Percentiles rank a stretch among this genome's conserved stretches.
These are phyloP conservation scores for Diplogelasinospora grovesii DNA, from an alignment of 495 filamentous ascomycete genomes.

Conservation along the genomic window DNA sequence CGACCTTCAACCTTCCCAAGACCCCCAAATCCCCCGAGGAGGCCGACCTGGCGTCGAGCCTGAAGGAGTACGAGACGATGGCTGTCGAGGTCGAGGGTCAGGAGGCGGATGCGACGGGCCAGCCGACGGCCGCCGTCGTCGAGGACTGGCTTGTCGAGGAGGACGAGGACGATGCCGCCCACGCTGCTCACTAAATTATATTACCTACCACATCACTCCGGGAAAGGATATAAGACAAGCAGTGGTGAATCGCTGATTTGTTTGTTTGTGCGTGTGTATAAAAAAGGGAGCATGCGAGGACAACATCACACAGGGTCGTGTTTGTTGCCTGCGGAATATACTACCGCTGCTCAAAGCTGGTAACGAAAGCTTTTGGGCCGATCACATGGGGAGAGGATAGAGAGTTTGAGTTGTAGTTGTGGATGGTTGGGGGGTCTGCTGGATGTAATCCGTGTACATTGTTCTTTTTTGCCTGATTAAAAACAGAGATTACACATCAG, in stretches of 20 bases:
- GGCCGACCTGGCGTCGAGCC: constrained; percentile 76
- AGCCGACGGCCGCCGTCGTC: constrained; percentile 33
- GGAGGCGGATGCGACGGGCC: constrained; percentile 35
- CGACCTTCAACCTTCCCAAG: constrained; percentile 74
- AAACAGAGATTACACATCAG: too few relatives aligned
- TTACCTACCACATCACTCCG: too few relatives aligned
- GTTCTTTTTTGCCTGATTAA: constrained; percentile 22
- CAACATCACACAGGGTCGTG: too few relatives aligned
- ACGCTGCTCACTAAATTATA: constrained; percentile 30
- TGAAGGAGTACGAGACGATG: constrained; percentile 89
- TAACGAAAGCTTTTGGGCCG: too few relatives aligned
- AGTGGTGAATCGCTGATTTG: too few relatives aligned
- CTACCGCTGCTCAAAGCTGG: too few relatives aligned
- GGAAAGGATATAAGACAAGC: too few relatives aligned
- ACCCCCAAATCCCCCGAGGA: constrained; percentile 85
- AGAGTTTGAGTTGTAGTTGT: too few relatives aligned
- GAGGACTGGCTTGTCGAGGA: constrained; percentile 46
- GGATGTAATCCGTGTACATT: constrained; percentile 42
- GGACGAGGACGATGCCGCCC: constrained; percentile 36
- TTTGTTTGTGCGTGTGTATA: too few relatives aligned
- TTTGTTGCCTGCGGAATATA: too few relatives aligned
- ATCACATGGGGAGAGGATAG: not conserved
- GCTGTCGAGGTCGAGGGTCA: constrained; percentile 93
- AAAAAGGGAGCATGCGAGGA: too few relatives aligned
- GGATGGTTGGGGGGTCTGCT: constrained; percentile 27